A percentile compares a stretch with the other conserved stretches of the same genome.
Conservation (phyloP, 305 asterid genomes). For the Euphrasia arctica region DNA sequence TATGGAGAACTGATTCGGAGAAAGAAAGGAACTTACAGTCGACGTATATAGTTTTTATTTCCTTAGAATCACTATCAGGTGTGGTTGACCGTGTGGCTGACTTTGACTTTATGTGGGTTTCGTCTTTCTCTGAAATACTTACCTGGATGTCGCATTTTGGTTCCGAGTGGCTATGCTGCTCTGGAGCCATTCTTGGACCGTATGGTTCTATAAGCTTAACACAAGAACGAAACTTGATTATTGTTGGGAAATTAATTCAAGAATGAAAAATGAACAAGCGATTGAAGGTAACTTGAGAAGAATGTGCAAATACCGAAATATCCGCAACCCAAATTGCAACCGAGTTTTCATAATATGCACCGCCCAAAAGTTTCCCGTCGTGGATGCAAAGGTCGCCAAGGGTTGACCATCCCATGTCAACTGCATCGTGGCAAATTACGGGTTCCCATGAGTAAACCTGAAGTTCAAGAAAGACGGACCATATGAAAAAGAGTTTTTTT, state of each 20-base stretch:
- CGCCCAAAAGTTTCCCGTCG: slow-evolving; percentile 93
- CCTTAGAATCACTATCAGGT: slow-evolving; percentile 80
- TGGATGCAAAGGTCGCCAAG: slow-evolving; percentile 87
- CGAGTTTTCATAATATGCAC: slow-evolving; percentile 83
- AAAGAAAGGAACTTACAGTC: slow-evolving; percentile 63
- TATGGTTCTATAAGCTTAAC: slow-evolving; percentile 73
- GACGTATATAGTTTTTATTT: slow-evolving; percentile 87
- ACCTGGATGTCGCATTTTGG: slow-evolving; percentile 43
- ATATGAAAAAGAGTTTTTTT: slow-evolving; percentile 15
- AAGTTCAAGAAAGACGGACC: slow-evolving; percentile 29
- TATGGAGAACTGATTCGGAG: background rate
- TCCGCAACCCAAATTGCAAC: slow-evolving; percentile 98
- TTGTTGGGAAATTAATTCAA: slow-evolving; percentile 14
- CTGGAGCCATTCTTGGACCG: slow-evolving; percentile 44
- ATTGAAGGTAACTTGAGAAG: slow-evolving; percentile 23
- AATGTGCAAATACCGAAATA: slow-evolving; percentile 56
- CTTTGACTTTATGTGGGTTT: slow-evolving; percentile 56
- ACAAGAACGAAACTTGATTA: slow-evolving; percentile 24
- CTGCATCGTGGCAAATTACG: slow-evolving; percentile 80
- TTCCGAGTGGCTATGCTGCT: slow-evolving; percentile 39
- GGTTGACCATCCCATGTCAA: slow-evolving; percentile 98
- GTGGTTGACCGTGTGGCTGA: slow-evolving; percentile 46
- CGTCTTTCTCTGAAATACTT: slow-evolving; percentile 51
- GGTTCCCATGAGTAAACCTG: slow-evolving; percentile 99
- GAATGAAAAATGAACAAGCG: slow-evolving; percentile 6